Evolutionary conservation across 2,329 filamentous ascomycete species (phyloP).

Genomic region (Mycocentrospora acerina): DNA sequence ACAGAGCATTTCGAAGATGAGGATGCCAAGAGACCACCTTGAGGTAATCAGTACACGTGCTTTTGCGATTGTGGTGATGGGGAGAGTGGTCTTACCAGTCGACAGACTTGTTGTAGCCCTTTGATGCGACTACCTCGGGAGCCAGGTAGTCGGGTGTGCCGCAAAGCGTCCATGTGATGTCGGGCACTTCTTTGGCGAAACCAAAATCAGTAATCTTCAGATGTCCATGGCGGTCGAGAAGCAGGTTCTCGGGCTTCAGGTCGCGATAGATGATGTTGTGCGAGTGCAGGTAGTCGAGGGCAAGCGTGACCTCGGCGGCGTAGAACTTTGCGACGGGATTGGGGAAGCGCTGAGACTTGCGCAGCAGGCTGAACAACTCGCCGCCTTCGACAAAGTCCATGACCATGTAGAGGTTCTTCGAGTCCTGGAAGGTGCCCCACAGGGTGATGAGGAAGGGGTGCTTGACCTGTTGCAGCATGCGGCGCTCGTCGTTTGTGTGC

Average conservation of each 20-base stretch:
- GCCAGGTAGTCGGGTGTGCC: slow-evolving; percentile 97
- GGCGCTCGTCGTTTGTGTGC: slow-evolving; percentile 96
- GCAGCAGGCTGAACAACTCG: slow-evolving; percentile 90
- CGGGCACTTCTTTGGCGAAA: slow-evolving; percentile 95
- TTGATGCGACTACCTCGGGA: slow-evolving; percentile 97
- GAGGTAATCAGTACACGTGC: slow-evolving; percentile 9
- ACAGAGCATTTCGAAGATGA: slow-evolving; percentile 99
- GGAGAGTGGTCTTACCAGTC: slow-evolving; percentile 72
- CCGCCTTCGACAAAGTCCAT: slow-evolving; percentile 99
- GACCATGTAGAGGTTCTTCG: slow-evolving; percentile 97
- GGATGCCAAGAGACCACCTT: slow-evolving; percentile 97
- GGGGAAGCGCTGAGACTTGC: slow-evolving; percentile 96
- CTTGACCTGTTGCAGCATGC: slow-evolving; percentile 94
- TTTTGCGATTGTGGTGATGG: neutral
- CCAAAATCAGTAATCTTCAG: slow-evolving; percentile 98
- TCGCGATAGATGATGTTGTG: slow-evolving; percentile 98
- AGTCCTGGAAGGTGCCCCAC: slow-evolving; percentile 97
- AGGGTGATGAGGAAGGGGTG: slow-evolving; percentile 97
- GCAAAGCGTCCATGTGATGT: slow-evolving; percentile 99
- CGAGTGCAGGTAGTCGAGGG: slow-evolving; percentile 90
- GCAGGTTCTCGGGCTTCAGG: slow-evolving; percentile 90
- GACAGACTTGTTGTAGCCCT: slow-evolving; percentile 99
- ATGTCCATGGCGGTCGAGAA: slow-evolving; percentile 89
- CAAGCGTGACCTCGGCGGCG: slow-evolving; percentile 92
- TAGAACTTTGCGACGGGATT: slow-evolving; percentile 99